Base-by-base conservation (phyloP, 2,329 filamentous ascomycete genomes). In the Tolypocladium endophyticum region DNA sequence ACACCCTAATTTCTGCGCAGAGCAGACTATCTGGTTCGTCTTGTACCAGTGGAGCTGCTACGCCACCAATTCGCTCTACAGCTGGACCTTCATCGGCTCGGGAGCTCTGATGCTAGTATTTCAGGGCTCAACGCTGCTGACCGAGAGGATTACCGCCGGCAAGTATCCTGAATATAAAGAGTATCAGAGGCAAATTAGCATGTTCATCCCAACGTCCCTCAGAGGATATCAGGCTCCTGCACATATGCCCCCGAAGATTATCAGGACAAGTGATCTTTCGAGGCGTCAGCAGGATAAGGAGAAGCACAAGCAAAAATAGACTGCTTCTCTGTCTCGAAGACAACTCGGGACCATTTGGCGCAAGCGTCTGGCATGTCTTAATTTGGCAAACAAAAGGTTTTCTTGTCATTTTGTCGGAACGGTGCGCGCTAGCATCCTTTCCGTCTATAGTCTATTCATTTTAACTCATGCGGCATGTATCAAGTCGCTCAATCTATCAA, bases 1-100 rank as follows among this genome's bases (percentile, higher is more conserved):
- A 54, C 95, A 99, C 72, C 94, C 94, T 55, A 99, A 99, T 73
- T 99, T 97, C 70, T 85, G 89, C 6, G 90, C 90, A 6, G 94
- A 99, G 75, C 94, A 97, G 75, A 79, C 86, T 36, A 86, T 97
- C 67, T 99, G 94, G 94, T 80, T 96, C 58, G 77, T 86, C 11
- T 74, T 97, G 58, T 97, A 97, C 73, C 84, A 90, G 68, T 99
- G 93, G 94, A 85, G 83, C 65, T 93, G 89, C 73, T 88, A 85
- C 70, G 82, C 86, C 59, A 89, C 87, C 38, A 82, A 86, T 59
- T 85, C 80, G 1, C 78, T 87, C 50, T 87, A 87, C 71, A 93
- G 88, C 73, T 99, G 92, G 90, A 86, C 89, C 1, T 84, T 83
- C 56, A 71, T 84, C 12, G 94, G 93, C 11, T 81, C 87, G 0